These are phyloP conservation scores for Maudiozyma bulderi DNA, from an alignment of 805 yeast species.

Conservation along the genomic window DNA sequence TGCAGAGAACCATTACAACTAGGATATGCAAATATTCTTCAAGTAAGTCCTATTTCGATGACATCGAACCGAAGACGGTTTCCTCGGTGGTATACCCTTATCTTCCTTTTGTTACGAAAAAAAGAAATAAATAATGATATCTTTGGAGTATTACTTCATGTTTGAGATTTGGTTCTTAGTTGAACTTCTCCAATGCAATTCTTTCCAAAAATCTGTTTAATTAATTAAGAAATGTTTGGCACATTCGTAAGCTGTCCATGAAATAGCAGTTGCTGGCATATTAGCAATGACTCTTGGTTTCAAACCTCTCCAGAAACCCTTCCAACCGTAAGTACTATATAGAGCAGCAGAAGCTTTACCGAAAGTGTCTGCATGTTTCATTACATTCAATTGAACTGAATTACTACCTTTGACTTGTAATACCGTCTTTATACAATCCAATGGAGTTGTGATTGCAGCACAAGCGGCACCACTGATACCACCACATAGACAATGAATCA, in stretches of 20 bases:
- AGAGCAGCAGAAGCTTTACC: constrained; percentile 61
- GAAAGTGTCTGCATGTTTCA: constrained; percentile 54
- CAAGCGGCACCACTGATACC: constrained; percentile 92
- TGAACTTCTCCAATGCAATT: too few relatives aligned
- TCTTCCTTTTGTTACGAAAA: too few relatives aligned
- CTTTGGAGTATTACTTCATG: too few relatives aligned
- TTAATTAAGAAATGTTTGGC: constrained; percentile 48
- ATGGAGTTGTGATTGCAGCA: constrained; percentile 89
- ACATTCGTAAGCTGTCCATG: constrained; percentile 98
- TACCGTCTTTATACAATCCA: constrained; percentile 87
- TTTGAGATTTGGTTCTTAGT: too few relatives aligned
- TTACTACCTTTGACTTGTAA: constrained; percentile 68
- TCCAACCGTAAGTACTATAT: constrained; percentile 46
- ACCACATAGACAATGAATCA: constrained; percentile 85
- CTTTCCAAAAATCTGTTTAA: background rate
- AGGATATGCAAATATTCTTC: background rate
- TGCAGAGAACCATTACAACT: background rate
- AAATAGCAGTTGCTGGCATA: constrained; percentile 92
- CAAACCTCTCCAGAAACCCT: constrained; percentile 74
- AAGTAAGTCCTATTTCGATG: too few relatives aligned
- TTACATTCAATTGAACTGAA: constrained; percentile 30
- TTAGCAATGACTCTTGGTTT: constrained; percentile 86
- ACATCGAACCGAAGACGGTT: too few relatives aligned
- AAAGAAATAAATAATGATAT: too few relatives aligned
- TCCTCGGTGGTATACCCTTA: too few relatives aligned